A percentile compares a stretch with the other conserved stretches of the same genome.
Conservation (phyloP, 495 filamentous ascomycete species). For the Cryomyces antarcticus region DNA sequence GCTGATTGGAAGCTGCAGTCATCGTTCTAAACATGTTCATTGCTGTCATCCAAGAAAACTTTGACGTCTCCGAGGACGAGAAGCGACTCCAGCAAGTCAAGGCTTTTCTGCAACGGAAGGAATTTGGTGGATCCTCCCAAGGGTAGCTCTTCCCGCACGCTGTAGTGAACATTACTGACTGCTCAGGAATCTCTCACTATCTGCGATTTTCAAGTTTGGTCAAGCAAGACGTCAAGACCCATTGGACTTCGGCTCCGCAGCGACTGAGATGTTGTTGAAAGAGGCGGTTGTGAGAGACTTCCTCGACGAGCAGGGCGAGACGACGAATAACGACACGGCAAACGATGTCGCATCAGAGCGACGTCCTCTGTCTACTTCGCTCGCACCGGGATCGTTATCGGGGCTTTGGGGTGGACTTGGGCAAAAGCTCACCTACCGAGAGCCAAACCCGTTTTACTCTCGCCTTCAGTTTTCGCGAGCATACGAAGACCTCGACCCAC, state of each 20-base stretch:
- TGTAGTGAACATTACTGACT: background rate
- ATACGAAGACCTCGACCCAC: constrained; percentile 61
- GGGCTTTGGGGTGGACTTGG: background rate
- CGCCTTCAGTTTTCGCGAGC: constrained; percentile 50
- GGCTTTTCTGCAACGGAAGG: constrained; percentile 79
- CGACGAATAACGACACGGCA: background rate
- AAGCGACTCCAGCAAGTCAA: constrained; percentile 92
- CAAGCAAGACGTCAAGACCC: constrained; percentile 53
- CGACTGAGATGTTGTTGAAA: constrained; percentile 87
- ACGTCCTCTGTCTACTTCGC: background rate
- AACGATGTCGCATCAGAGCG: no score
- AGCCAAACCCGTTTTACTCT: constrained; percentile 92
- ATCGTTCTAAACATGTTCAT: constrained; percentile 99
- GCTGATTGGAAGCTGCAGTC: constrained; percentile 17
- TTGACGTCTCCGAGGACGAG: constrained; percentile 97
- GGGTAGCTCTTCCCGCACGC: constrained; percentile 6
- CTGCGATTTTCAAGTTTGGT: constrained; percentile 69
- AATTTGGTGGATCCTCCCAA: constrained; percentile 37
- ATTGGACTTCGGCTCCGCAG: constrained; percentile 67
- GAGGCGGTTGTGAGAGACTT: constrained; percentile 90
- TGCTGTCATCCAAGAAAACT: constrained; percentile 99
- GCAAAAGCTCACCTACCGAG: constrained; percentile 27
- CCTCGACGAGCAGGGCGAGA: constrained; percentile 47
- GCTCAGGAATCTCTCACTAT: constrained; percentile 59
- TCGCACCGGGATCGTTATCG: background rate